Evolutionary conservation across 2,329 filamentous ascomycete genomes (phyloP), one percentile per base, ranked within the genome.

Genomic region (Cercospora zeae-maydis): DNA sequence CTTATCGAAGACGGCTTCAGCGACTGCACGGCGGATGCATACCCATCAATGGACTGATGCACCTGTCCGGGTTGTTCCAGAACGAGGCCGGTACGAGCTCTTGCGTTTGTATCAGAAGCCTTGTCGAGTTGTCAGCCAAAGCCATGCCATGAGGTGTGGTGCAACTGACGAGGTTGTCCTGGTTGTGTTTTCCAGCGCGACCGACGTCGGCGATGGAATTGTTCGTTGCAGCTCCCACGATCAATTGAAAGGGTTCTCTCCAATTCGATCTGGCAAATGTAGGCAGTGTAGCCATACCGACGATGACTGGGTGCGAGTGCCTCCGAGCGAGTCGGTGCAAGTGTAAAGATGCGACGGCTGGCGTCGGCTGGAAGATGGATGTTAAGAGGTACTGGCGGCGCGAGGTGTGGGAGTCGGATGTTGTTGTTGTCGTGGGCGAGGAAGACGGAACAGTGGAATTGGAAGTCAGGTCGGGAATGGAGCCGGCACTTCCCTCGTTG

Each of bases 31-130:
- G 10, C 9, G 0, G 21, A 24, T n/a, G 10, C 64, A 61, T 58
- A 71, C 70, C 65, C 63, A 56, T 68, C 58, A 11, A 61, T 61
- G 47, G 69, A 49, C 36, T 63, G 63, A 54, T 58, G 61, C 63
- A 66, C 71, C 39, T 69, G 66, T 27, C 69, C 66, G 39, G 61
- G 66, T 31, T 62, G 39, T 53, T 64, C 47, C 19, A 58, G 57
- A 30, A 61, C 59, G 14, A 10, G n/a, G 24, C 34, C 19, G 11
- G 16, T 37, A 11, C 21, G 52, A 36, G 8, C 3, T 36, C 27
- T 33, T 34, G 31, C 30, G 16, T 14, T 33, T 55, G 52, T 16
- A 55, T 42, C n/a, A 4, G n/a, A 21, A 10, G 21, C 21, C 39
- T 42, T 42, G 39, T 42, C 19, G 39, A 9, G n/a, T 16, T 42